phyloP scores from a whole-genome alignment of 1,284 basidiomycete species.

The Moesziomyces parantarcticus region DNA sequence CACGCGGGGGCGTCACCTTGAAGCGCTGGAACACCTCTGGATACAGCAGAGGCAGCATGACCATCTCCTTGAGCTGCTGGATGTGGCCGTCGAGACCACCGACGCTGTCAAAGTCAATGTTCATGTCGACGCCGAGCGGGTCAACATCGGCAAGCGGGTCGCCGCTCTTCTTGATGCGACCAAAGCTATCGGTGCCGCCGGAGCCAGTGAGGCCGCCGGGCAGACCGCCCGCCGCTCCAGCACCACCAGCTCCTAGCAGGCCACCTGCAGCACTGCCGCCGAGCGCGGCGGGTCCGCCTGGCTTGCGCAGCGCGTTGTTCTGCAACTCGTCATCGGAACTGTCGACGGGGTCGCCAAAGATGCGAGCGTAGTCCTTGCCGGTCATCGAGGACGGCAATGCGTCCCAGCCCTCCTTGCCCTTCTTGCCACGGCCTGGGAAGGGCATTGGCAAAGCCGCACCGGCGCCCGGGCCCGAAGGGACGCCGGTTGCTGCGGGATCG shows the following conservation, averaged over 20 bases:
- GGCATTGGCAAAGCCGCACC: slow-evolving; percentile 44
- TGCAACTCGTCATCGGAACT: slow-evolving; percentile 64
- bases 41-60: slow-evolving; percentile 91
- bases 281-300: slow-evolving; percentile 32
- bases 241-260: slow-evolving; percentile 53
- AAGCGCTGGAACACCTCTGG: slow-evolving; percentile 98
- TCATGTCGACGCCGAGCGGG: slow-evolving; percentile 91
- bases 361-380: slow-evolving; percentile 62
- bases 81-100: slow-evolving; percentile 96
- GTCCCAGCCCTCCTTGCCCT: slow-evolving; percentile 58
- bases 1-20: slow-evolving; percentile 92
- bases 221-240: slow-evolving; percentile 36
- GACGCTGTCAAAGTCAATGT: slow-evolving; percentile 96
- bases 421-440: slow-evolving; percentile 45
- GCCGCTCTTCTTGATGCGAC: slow-evolving; percentile 60
- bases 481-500: slow-evolving; percentile 18
- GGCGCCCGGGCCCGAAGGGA: slow-evolving; percentile 13
- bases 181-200: slow-evolving; percentile 52
- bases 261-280: slow-evolving; percentile 38
- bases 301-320: slow-evolving; percentile 44
- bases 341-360: slow-evolving; percentile 62
- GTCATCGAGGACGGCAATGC: slow-evolving; percentile 60
- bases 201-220: slow-evolving; percentile 41
- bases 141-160: slow-evolving; percentile 92
- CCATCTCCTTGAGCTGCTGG: slow-evolving; percentile 98